Base-by-base conservation (phyloP, 352 stramenopile genomes). In the Phytophthora sp. region DNA sequence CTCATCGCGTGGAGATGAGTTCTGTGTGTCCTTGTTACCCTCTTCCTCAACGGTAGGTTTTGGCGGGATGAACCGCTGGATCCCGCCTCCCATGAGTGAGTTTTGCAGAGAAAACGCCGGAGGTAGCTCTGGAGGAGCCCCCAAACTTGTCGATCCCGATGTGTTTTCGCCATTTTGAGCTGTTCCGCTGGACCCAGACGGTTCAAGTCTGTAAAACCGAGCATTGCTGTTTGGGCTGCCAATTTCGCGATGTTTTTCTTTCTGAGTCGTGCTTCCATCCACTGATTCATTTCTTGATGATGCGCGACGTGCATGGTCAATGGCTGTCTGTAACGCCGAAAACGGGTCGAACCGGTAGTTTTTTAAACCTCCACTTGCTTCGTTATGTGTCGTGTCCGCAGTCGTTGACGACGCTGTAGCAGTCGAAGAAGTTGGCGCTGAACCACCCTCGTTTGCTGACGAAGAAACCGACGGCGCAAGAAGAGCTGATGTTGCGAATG, bases 31-130 rank as follows among this genome's bases (percentile, higher is more conserved):
- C 12, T 44, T 61, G n/a, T 23, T 46, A 18, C 21, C 23, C 3
- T 52, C 30, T 8, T 9, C 23, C n/a, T 39, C 21, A 5, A 18
- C 11, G 51, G 13, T 8, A 5, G 28, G 12, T 30, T 62, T 54
- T 21, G 30, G n/a, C 0, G 32, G n/a, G 34, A 13, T 62, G 17
- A 82, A 68, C 8, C 67, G 44, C 31, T 89, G 78, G 42, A 92
- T 91, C 31, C 86, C 82, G 26, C 82, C 83, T 30, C 82, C 86
- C 51, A 88, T 76, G 39, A 94, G 79, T 24, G 82, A 94, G 60
- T 92, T 83, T 56, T 89, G 72, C 24, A 88, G 28, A 13, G 51
- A 55, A 41, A 94, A 80, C 8, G 66, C 52, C 20, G 83, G 85
- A 12, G 78, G 68, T 1, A 70, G 65, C 1, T 61, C 59, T 12